phyloP scores from a whole-genome alignment of 2,329 filamentous ascomycete genomes.

The Raffaelea albimanens region DNA sequence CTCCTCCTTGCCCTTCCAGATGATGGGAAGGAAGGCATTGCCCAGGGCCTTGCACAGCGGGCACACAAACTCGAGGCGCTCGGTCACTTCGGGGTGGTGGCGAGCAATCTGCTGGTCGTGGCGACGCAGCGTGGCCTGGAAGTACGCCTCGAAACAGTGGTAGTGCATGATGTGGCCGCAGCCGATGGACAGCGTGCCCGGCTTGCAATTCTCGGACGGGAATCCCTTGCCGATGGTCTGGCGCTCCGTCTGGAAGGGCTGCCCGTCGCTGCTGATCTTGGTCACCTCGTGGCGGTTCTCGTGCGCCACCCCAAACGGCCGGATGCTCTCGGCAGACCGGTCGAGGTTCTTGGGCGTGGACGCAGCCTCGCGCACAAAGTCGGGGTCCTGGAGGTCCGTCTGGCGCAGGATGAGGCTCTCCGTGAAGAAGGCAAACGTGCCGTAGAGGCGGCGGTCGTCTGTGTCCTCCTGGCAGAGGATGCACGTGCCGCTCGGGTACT shows the following conservation, averaged over 20 bases:
- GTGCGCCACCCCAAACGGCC: conserved; percentile 84
- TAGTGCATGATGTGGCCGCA: conserved; percentile 99
- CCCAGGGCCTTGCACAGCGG: conserved; percentile 94
- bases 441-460: conserved; percentile 79
- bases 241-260: conserved; percentile 62
- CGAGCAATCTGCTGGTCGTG: conserved; percentile 90
- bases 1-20: conserved; percentile 90
- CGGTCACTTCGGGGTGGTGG: conserved; percentile 78
- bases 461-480: conserved; percentile 96
- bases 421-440: conserved; percentile 83
- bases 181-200: conserved; percentile 76
- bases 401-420: conserved; percentile 81
- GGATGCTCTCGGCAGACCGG: conserved; percentile 68
- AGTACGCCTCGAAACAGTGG: conserved; percentile 87
- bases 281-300: conserved; percentile 72
- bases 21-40: conserved; percentile 87
- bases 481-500: conserved; percentile 86
- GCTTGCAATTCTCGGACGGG: conserved; percentile 53
- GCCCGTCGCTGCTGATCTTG: conserved; percentile 65
- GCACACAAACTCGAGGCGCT: conserved; percentile 84
- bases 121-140: conserved; percentile 70
- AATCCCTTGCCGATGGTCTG: conserved; percentile 88
- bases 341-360: conserved; percentile 76
- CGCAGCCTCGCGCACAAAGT: conserved; percentile 75
- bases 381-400: conserved; percentile 71